These are phyloP conservation scores for Balansia obtecta DNA, from an alignment of 2,329 filamentous ascomycete species.

Conservation along the genomic window DNA sequence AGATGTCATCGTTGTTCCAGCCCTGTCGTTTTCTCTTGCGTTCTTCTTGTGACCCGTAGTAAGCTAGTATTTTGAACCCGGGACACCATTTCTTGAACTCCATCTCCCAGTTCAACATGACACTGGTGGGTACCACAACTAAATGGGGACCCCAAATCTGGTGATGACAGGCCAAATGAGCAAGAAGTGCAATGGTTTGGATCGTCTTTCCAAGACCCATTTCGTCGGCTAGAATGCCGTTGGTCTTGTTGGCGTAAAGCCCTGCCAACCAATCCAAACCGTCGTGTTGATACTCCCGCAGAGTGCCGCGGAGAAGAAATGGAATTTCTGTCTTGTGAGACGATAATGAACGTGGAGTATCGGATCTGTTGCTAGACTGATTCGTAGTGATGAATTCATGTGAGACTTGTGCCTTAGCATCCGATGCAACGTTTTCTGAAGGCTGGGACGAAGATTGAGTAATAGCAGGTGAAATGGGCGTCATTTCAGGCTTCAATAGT, in stretches of 20 bases:
- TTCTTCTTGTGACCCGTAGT: conserved; percentile 91
- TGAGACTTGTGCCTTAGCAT: conserved; percentile 30
- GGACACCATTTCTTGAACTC: conserved; percentile 99
- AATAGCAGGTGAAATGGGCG: conserved; percentile 28
- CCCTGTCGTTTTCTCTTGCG: conserved; percentile 81
- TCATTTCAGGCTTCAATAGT: conserved; percentile 28
- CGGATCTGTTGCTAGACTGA: conserved; percentile 19
- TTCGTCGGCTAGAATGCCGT: conserved; percentile 93
- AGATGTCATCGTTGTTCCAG: conserved; percentile 86
- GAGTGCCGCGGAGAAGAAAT: conserved; percentile 70
- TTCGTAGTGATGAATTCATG: conserved; percentile 21
- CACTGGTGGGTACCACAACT: conserved; percentile 91
- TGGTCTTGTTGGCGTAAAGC: conserved; percentile 82
- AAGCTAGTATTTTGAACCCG: conserved; percentile 94
- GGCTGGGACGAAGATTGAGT: conserved; percentile 29
- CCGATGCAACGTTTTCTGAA: conserved; percentile 39
- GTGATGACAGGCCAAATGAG: conserved; percentile 81
- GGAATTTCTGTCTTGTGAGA: conserved; percentile 59
- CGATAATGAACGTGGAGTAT: conserved; percentile 19
- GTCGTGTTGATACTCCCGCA: conserved; percentile 92
- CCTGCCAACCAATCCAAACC: conserved; percentile 96
- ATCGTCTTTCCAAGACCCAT: conserved; percentile 99
- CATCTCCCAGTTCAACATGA: conserved; percentile 99
- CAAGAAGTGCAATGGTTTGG: conserved; percentile 87
- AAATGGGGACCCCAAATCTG: conserved; percentile 93